Evolutionary conservation across 257 asterid genomes (phyloP).

Genomic region (Solanum okadae): DNA sequence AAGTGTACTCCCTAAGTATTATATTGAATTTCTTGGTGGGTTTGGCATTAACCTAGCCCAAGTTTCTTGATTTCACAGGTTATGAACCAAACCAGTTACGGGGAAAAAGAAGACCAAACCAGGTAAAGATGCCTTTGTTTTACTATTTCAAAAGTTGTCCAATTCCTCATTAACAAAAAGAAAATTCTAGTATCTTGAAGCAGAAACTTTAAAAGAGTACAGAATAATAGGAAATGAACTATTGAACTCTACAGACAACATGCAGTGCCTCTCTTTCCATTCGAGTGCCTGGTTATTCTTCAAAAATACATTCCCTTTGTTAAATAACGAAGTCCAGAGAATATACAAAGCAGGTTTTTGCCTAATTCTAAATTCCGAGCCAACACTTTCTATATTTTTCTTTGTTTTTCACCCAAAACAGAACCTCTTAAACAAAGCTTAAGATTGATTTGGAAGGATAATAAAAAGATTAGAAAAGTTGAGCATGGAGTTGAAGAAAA

Average conservation of each 20-base stretch:
- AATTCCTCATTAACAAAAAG: neutral
- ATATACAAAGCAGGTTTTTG: neutral
- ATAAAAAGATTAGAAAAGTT: neutral
- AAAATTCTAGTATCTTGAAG: neutral
- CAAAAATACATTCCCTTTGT: neutral
- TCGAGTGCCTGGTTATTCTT: neutral
- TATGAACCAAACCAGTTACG: neutral
- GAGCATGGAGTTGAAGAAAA: neutral
- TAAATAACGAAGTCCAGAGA: neutral
- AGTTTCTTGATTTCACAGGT: neutral
- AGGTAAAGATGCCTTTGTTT: neutral
- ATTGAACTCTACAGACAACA: neutral
- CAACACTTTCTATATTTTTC: neutral
- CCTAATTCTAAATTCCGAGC: neutral
- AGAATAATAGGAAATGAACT: neutral
- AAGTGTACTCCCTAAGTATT: neutral
- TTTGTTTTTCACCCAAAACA: neutral
- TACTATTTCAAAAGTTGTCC: neutral
- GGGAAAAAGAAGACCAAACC: neutral
- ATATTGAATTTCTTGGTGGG: neutral
- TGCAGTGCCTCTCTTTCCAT: neutral
- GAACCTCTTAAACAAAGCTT: neutral
- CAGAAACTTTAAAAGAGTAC: neutral
- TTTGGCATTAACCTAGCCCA: neutral
- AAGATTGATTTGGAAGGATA: neutral